A percentile compares a stretch with the other conserved stretches of the same genome.
Conservation (phyloP, 2,329 filamentous ascomycete species). For the Neofusicoccum kwambonambiense region DNA sequence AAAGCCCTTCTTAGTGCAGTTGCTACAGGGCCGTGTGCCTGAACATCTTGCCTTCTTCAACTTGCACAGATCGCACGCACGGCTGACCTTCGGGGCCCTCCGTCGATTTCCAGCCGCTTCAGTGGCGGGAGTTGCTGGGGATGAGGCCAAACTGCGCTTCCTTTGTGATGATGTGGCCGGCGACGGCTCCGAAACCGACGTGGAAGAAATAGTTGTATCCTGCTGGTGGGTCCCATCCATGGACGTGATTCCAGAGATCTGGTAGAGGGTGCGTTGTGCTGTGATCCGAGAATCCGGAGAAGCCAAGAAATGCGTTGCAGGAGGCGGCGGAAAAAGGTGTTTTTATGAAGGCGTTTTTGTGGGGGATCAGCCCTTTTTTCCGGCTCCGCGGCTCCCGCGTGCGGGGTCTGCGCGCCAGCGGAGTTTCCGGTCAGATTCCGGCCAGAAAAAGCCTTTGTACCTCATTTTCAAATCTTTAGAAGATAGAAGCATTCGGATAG, state of each 20-base stretch:
- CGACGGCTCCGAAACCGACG: background rate
- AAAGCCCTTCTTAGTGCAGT: constrained; percentile 23
- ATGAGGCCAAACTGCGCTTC: background rate
- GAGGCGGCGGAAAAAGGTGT: background rate
- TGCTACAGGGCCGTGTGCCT: constrained; percentile 29
- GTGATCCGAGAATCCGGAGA: background rate
- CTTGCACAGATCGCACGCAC: constrained; percentile 34
- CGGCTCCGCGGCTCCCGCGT: background rate
- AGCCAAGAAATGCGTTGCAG: background rate
- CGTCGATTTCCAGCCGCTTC: background rate
- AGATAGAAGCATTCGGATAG: too few relatives aligned
- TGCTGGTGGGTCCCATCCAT: background rate
- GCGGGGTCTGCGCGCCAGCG: background rate
- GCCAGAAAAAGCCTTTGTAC: too few relatives aligned
- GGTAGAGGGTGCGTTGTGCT: too few relatives aligned
- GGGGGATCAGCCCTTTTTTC: background rate
- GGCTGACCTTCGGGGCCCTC: constrained; percentile 28
- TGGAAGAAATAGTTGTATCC: background rate
- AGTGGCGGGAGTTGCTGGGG: background rate
- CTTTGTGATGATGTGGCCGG: background rate
- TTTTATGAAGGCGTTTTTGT: background rate
- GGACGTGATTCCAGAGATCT: background rate
- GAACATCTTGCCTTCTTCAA: constrained; percentile 32
- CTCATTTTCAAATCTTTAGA: too few relatives aligned
- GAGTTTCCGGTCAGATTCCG: too few relatives aligned